Evolutionary conservation across 495 filamentous ascomycete species (phyloP).

Genomic region (Aspergillus coremiiformis): DNA sequence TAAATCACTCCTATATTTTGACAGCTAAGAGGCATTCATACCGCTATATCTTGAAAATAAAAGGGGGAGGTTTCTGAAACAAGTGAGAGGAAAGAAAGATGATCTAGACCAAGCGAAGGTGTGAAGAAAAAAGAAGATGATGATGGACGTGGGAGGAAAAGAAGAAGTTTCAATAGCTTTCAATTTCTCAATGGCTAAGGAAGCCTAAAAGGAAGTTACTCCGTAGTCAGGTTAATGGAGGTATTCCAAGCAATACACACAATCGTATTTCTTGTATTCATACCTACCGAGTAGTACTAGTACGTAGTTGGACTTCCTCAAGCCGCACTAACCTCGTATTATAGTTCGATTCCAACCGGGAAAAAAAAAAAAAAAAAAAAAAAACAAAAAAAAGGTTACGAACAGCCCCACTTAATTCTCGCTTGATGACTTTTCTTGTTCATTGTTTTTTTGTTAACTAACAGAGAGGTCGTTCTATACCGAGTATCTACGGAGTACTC

Average conservation of each 20-base stretch:
- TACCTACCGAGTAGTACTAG: background rate
- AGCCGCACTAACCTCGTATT: background rate
- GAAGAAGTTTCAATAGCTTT: conserved; percentile 5
- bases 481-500: too few species aligned
- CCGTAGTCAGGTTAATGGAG: too few species aligned
- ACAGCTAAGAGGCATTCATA: background rate
- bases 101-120: conserved; percentile 1
- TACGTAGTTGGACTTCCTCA: background rate
- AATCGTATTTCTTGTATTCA: background rate
- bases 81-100: background rate
- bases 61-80: conserved; percentile 1
- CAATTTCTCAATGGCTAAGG: background rate
- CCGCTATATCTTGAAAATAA: conserved; percentile 5
- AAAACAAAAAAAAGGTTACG: background rate
- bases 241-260: too few species aligned
- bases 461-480: too few species aligned
- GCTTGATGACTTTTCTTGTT: too few species aligned
- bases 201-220: background rate
- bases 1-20: background rate
- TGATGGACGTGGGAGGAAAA: conserved; percentile 5
- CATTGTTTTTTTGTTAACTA: too few species aligned
- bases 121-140: conserved; percentile 2
- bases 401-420: too few species aligned
- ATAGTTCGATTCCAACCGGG: background rate
- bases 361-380: background rate